These are phyloP conservation scores for Hibiscus mutabilis DNA, from an alignment of 345 rosid genomes.

Conservation along the genomic window DNA sequence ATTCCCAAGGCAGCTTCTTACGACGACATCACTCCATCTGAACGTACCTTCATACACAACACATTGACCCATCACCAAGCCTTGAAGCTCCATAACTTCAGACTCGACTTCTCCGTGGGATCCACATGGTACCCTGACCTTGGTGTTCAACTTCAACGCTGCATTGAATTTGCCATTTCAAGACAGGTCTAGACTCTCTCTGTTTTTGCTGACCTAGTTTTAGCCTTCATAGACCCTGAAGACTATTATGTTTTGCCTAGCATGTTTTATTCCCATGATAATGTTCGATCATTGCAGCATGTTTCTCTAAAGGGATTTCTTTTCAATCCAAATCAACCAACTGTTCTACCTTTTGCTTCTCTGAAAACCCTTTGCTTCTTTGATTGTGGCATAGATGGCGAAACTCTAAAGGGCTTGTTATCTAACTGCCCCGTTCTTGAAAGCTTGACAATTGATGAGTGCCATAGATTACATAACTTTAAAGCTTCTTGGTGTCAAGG, in stretches of 20 bases:
- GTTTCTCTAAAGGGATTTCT: not conserved
- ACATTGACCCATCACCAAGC: not conserved
- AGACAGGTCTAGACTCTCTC: not conserved
- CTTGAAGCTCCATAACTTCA: not conserved
- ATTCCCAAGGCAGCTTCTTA: not conserved
- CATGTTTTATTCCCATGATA: not conserved
- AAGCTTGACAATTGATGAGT: not conserved
- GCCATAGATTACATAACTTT: not conserved
- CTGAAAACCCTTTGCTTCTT: not conserved
- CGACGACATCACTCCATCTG: not conserved
- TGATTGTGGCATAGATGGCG: not conserved
- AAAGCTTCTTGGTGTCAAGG: not conserved
- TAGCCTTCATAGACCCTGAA: not conserved
- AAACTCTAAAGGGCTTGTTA: not conserved
- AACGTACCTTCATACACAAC: not conserved
- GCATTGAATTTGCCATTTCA: slow-evolving; percentile 3
- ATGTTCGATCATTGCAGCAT: not conserved
- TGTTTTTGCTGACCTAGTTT: not conserved
- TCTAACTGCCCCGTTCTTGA: not conserved
- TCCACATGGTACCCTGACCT: not conserved
- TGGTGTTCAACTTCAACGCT: not conserved
- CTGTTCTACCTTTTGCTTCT: not conserved
- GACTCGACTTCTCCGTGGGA: not conserved
- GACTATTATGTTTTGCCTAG: not conserved
- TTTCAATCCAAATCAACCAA: not conserved